These are phyloP conservation scores for Centrapalus pauciflorus DNA, from an alignment of 129 eudicot species.

Conservation along the genomic window DNA sequence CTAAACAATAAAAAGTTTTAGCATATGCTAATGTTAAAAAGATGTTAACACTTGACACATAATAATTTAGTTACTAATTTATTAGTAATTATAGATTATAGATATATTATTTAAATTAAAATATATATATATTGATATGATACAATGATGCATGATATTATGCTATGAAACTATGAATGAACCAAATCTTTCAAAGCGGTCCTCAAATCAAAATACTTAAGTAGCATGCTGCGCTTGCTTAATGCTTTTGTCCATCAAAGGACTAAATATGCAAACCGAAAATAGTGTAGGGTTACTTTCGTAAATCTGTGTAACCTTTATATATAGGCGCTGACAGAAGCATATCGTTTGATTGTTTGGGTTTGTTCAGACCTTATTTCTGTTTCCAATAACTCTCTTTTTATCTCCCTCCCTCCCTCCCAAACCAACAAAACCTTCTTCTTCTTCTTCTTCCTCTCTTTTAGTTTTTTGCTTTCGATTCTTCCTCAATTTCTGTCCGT, in stretches of 20 bases:
- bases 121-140: too few species aligned
- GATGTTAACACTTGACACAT: too few species aligned
- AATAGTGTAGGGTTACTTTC: not conserved
- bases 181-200: too few species aligned
- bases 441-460: not conserved
- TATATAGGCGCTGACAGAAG: slow-evolving; percentile 20
- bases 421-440: not conserved
- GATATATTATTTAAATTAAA: too few species aligned
- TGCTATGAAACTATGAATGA: too few species aligned
- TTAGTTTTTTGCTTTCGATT: not conserved
- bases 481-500: not conserved
- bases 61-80: too few species aligned
- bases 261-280: not conserved
- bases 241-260: not conserved
- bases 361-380: not conserved
- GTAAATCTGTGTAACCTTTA: not conserved
- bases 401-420: not conserved
- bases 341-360: slow-evolving; percentile 10
- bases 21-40: too few species aligned
- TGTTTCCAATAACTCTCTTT: not conserved
- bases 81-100: too few species aligned
- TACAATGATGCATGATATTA: too few species aligned
- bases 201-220: too few species aligned
- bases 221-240: too few species aligned
- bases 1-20: too few species aligned